A percentile compares a stretch with the other conserved stretches of the same genome.
These are phyloP conservation scores for Salvia miltiorrhiza DNA, from an alignment of 257 asterid genomes.

Conservation along the genomic window DNA sequence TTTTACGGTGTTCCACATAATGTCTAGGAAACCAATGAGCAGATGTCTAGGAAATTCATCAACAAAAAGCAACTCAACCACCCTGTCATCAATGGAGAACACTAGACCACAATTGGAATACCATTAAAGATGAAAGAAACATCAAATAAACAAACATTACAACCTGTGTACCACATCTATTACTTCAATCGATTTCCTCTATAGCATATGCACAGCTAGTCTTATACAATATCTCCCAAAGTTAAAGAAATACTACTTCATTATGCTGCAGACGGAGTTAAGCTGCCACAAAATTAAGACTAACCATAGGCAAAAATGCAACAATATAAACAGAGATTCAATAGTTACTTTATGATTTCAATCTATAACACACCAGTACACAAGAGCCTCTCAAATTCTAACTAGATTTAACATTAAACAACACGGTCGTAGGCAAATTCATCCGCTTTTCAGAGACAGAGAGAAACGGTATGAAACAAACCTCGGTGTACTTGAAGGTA, in stretches of 20 bases:
- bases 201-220: slow-evolving; percentile 6
- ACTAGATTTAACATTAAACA: slow-evolving; percentile 9
- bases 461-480: slow-evolving; percentile 3
- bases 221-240: not conserved
- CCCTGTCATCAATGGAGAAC: not conserved
- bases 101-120: not conserved
- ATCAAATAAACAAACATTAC: slow-evolving; percentile 17
- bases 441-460: not conserved
- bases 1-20: no score
- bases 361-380: slow-evolving; percentile 17
- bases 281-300: not conserved
- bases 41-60: no score
- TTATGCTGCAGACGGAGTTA: not conserved
- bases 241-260: not conserved
- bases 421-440: not conserved
- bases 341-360: slow-evolving; percentile 3
- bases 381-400: not conserved
- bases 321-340: no score
- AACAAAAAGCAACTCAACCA: not conserved
- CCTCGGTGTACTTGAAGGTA: slow-evolving; percentile 92
- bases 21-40: no score
- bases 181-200: not conserved
- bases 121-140: not conserved
- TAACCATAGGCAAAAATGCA: no score
- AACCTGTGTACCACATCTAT: not conserved